Conservation (phyloP, 208 protist genomes). For the Porcisia deanei region DNA sequence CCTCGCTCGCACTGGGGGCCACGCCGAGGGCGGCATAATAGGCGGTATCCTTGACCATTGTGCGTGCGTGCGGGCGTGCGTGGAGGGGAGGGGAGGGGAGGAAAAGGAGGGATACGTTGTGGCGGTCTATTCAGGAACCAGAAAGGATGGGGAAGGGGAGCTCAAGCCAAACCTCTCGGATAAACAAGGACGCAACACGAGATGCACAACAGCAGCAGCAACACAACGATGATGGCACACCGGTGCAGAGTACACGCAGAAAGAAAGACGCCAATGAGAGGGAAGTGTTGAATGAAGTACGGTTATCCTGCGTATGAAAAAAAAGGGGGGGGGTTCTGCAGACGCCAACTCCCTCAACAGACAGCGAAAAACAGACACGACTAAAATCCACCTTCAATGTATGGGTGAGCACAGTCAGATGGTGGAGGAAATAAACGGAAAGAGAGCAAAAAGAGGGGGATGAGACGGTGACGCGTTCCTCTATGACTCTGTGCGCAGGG, state of each 20-base stretch:
- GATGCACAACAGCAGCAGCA: not conserved
- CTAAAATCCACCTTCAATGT: not conserved
- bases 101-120: not conserved
- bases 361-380: not conserved
- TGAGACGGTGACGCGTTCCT: constrained; percentile 2
- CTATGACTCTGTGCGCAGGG: not conserved
- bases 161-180: not conserved
- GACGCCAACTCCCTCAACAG: not conserved
- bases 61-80: not conserved
- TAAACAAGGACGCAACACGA: not conserved
- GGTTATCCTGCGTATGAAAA: not conserved
- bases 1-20: constrained; percentile 67
- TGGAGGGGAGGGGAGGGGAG: not conserved
- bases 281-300: not conserved
- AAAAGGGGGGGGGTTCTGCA: not conserved
- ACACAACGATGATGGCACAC: not conserved
- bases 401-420: not conserved
- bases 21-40: constrained; percentile 92
- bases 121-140: not conserved
- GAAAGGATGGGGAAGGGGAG: not conserved
- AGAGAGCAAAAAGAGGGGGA: constrained; percentile 1
- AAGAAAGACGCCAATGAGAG: not conserved
- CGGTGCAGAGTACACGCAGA: not conserved
- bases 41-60: constrained; percentile 91
- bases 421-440: not conserved